Evolutionary conservation across 129 eudicot species (phyloP), one percentile per base, ranked within the genome.

Genomic region (Chrysanthemum seticuspe): DNA sequence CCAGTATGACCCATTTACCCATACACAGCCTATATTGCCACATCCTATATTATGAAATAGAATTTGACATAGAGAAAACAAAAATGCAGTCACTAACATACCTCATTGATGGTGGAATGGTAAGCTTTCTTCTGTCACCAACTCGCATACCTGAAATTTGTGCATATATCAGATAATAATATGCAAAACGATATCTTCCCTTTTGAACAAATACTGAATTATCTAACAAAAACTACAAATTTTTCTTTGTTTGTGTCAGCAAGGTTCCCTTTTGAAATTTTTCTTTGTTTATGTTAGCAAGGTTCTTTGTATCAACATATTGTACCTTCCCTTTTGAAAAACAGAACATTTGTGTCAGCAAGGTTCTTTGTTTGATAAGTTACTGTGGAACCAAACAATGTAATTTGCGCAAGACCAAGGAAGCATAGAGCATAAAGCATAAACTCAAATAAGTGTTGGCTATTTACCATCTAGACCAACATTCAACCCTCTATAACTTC

Each of bases 101-200:
- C 96, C 99, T 87, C 89, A 94, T 79, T 36, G 91, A 77, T 71
- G 99, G 99, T 50, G 99, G 99, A 58, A 90, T 80, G 2, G 72
- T 80, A 49, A 94, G 86, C 75, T 87, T 85, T 60, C 97, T 81
- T 78, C 81, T 88, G 16, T 86, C 99, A 63, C 99, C 99, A 36
- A 86, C 94, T 36, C 83, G 85, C 97, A 94, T 94, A 71, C 99
- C 97, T 93, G 84, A 40, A 64, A 80, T 23, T 27, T 15, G 49
- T 5, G 10, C 16, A 48, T n/a, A 65, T 34, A 63, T 40, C 55
- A 52, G 15, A 19, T 19, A 19, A 36, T 62, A 4, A 68, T 2
- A 8, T 16, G 49, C 29, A 57, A 49, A 78, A n/a, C 5, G 2
- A 4, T 45, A 72, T 57, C 56, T 36, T 72, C 10, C 47, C 58